A percentile compares a stretch with the other conserved stretches of the same genome.
These are phyloP conservation scores for Scedosporium apiospermum DNA, from an alignment of 2,329 filamentous ascomycete genomes.

Conservation along the genomic window DNA sequence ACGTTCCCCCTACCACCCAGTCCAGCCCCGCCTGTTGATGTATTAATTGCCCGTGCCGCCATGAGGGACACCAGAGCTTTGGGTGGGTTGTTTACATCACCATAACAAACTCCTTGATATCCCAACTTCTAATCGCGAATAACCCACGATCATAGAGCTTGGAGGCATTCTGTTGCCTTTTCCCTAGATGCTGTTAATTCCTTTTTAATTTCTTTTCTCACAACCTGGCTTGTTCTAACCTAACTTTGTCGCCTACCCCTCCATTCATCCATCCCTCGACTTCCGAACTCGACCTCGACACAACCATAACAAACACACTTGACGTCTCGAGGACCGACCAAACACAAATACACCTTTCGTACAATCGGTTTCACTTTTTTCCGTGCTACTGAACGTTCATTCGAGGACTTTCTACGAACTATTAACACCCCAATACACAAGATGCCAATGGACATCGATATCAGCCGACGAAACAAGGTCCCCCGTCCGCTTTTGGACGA, in stretches of 20 bases:
- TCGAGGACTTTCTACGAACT: background rate
- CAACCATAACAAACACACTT: background rate
- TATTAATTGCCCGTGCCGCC: background rate
- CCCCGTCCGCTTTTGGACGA: slow-evolving; percentile 70
- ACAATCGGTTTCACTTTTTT: background rate
- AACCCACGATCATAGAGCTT: background rate
- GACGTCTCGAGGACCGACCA: background rate
- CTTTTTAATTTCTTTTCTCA: background rate
- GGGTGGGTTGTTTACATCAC: background rate
- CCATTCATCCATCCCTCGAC: background rate
- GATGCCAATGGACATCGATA: slow-evolving; percentile 54
- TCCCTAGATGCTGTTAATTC: background rate
- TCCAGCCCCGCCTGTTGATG: background rate
- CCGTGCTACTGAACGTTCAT: background rate
- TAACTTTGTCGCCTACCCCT: too few relatives aligned
- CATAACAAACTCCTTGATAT: background rate
- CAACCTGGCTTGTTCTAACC: too few relatives aligned
- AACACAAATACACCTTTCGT: background rate
- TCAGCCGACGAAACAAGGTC: slow-evolving; percentile 74
- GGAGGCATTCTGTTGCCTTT: background rate
- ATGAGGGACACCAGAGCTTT: background rate
- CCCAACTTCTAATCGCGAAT: background rate
- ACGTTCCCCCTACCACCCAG: background rate
- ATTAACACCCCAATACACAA: background rate
- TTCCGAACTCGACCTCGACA: background rate